A percentile compares a stretch with the other conserved stretches of the same genome.
Evolutionary conservation across 2,329 filamentous ascomycete genomes (phyloP).

Genomic region (Cladosporium velox): DNA sequence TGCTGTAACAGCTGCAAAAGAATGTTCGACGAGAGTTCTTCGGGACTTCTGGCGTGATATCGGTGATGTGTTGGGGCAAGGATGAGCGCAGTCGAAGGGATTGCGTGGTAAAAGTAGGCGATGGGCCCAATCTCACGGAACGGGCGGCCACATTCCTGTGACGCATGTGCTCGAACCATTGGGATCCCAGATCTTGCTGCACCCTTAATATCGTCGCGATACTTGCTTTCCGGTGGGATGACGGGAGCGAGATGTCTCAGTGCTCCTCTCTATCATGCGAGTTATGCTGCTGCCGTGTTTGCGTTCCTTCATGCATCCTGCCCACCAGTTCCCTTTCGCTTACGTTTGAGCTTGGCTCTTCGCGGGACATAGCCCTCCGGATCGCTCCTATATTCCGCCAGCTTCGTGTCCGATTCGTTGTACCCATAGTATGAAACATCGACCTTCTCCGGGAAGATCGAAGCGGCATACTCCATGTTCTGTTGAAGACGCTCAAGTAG

Average conservation of each 20-base stretch:
- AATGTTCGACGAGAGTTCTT: slow-evolving; percentile 3
- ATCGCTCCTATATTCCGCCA: background rate
- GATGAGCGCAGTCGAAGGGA: background rate
- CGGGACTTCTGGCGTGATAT: slow-evolving; percentile 1
- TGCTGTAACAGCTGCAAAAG: background rate
- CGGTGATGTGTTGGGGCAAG: background rate
- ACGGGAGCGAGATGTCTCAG: background rate
- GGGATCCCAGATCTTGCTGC: background rate
- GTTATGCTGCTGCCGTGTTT: background rate
- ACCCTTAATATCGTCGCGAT: background rate
- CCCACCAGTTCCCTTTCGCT: background rate
- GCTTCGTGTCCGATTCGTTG: background rate
- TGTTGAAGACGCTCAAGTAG: background rate
- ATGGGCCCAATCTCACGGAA: slow-evolving; percentile 12
- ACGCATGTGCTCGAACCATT: background rate
- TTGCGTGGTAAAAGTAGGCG: slow-evolving; percentile 17
- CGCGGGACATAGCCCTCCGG: background rate
- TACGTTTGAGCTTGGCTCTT: background rate
- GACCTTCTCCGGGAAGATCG: background rate
- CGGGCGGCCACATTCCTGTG: slow-evolving; percentile 10
- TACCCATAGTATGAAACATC: slow-evolving; percentile 7
- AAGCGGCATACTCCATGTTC: background rate
- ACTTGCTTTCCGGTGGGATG: background rate
- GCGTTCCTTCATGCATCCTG: background rate
- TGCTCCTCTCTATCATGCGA: background rate